Percentiles rank a stretch among this genome's conserved stretches.
phyloP scores from a whole-genome alignment of 148 eudicot species.

The Suaeda aralocaspica region DNA sequence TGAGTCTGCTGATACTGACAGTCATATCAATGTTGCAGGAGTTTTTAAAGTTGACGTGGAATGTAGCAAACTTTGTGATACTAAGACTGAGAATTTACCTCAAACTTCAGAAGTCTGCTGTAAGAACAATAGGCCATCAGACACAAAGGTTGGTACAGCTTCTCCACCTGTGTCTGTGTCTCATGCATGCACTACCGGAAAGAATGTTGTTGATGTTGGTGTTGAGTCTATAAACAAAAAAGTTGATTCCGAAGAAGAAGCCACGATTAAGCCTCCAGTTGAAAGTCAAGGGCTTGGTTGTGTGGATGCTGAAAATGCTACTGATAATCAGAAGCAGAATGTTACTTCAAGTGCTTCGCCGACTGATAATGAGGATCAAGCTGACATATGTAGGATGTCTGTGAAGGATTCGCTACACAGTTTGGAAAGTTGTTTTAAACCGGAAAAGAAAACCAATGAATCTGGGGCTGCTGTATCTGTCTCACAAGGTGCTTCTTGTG shows the following conservation, averaged over 20 bases:
- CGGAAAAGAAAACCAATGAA: slow-evolving; percentile 27
- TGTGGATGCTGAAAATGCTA: too few relatives aligned
- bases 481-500: not conserved
- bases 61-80: slow-evolving; percentile 7
- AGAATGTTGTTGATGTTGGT: slow-evolving; percentile 27
- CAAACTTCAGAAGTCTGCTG: slow-evolving; percentile 21
- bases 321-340: not conserved
- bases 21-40: slow-evolving; percentile 22
- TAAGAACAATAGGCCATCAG: slow-evolving; percentile 23
- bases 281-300: too few relatives aligned
- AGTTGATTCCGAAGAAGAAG: not conserved
- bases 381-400: not conserved
- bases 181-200: slow-evolving; percentile 12
- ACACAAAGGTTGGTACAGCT: slow-evolving; percentile 23
- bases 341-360: not conserved
- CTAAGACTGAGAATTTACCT: slow-evolving; percentile 24
- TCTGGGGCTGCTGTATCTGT: not conserved
- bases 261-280: too few relatives aligned
- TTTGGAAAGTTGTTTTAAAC: slow-evolving; percentile 22
- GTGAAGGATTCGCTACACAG: slow-evolving; percentile 21
- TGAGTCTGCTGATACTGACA: slow-evolving; percentile 19
- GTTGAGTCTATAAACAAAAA: slow-evolving; percentile 22
- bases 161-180: slow-evolving; percentile 14
- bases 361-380: not conserved
- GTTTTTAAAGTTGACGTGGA: slow-evolving; percentile 2